phyloP scores from a whole-genome alignment of 306 rosid species.

The Notholithocarpus densiflorus region DNA sequence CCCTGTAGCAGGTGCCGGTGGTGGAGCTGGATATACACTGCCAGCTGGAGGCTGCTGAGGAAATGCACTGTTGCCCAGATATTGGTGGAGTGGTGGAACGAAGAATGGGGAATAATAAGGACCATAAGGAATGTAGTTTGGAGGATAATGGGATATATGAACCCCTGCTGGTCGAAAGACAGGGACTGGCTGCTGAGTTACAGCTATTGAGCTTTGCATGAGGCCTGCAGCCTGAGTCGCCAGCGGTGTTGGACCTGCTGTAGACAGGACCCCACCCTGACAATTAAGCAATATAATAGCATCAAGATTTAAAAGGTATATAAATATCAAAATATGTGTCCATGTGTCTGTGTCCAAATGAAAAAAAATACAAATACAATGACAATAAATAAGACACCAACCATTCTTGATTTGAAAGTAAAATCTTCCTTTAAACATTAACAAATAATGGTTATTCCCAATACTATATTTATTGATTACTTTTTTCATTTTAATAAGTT shows the following conservation, averaged over 20 bases:
- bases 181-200: conserved; percentile 85
- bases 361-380: not conserved
- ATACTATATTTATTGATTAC: not conserved
- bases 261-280: conserved; percentile 82
- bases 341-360: not conserved
- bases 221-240: conserved; percentile 84
- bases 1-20: conserved; percentile 60
- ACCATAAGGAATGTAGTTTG: conserved; percentile 81
- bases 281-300: conserved; percentile 27
- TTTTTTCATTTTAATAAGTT: too few species aligned
- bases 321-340: not conserved
- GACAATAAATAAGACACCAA: conserved; percentile 1
- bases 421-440: not conserved
- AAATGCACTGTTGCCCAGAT: conserved; percentile 80
- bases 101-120: conserved; percentile 82
- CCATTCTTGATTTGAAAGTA: not conserved
- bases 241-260: conserved; percentile 69
- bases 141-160: conserved; percentile 84
- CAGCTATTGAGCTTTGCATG: conserved; percentile 84
- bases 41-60: conserved; percentile 91
- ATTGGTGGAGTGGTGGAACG: conserved; percentile 87
- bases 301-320: not conserved
- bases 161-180: conserved; percentile 87
- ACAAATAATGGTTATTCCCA: not conserved
- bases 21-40: conserved; percentile 73